phyloP scores from a whole-genome alignment of 164 flowering plant species.

The Stephania yunnanensis region DNA sequence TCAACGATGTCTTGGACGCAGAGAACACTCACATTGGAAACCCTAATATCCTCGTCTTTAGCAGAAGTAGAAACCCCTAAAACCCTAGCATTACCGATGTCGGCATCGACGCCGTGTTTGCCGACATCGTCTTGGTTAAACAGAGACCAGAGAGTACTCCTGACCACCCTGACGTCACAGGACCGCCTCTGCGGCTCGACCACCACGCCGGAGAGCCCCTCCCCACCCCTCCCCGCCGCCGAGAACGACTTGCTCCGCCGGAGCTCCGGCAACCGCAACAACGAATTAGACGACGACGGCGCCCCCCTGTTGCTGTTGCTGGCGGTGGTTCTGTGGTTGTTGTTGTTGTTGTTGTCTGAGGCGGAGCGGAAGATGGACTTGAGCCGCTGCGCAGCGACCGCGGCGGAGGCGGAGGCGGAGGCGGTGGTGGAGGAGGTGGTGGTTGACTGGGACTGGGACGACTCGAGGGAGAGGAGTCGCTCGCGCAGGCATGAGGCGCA shows the following conservation, averaged over 20 bases:
- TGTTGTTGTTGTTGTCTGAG: not conserved
- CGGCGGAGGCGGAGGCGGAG: conserved; percentile 1
- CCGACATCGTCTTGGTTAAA: conserved; percentile 54
- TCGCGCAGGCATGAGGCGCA: conserved; percentile 86
- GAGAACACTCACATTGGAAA: conserved; percentile 17
- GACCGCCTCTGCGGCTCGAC: conserved; percentile 80
- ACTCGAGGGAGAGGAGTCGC: conserved; percentile 61
- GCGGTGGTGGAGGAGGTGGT: too few relatives aligned
- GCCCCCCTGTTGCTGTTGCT: conserved; percentile 2
- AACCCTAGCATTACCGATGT: conserved; percentile 24
- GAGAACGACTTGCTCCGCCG: conserved; percentile 70
- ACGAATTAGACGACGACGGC: conserved; percentile 14
- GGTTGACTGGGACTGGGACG: not conserved
- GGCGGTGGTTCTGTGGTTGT: not conserved
- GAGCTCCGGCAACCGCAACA: conserved; percentile 52
- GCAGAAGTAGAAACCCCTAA: conserved; percentile 25
- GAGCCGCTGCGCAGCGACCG: not conserved
- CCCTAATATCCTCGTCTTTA: conserved; percentile 16
- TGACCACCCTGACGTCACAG: conserved; percentile 70
- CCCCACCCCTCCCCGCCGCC: conserved; percentile 50
- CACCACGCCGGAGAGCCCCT: conserved; percentile 41
- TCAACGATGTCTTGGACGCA: conserved; percentile 17
- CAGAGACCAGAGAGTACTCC: conserved; percentile 53
- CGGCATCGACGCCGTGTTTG: conserved; percentile 21
- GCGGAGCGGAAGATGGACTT: conserved; percentile 14